Percentiles rank a stretch among this genome's conserved stretches.
Conservation (phyloP, 768 basidiomycete species). For the Serendipita sp. region DNA sequence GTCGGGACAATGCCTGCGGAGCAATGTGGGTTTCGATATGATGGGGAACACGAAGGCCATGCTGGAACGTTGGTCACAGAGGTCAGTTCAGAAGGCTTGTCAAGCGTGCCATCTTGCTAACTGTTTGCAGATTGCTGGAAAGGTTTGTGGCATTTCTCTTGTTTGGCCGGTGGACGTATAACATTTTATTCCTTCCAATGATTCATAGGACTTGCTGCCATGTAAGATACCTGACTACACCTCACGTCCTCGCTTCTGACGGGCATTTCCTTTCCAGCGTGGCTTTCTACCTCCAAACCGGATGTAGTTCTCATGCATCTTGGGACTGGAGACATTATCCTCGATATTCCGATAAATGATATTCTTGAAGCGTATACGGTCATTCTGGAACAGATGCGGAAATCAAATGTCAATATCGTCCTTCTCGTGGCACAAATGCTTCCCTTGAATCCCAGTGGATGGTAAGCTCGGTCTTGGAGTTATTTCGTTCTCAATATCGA, state of each 20-base stretch:
- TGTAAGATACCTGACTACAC: not conserved
- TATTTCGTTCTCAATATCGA: too few species aligned
- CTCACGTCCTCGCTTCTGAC: too few species aligned
- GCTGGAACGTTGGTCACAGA: not conserved
- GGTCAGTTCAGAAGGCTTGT: not conserved
- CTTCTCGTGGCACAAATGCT: not conserved
- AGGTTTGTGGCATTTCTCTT: not conserved
- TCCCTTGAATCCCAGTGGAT: not conserved
- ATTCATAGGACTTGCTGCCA: not conserved
- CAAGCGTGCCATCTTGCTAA: not conserved
- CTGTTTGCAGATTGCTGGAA: not conserved
- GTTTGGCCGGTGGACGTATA: too few species aligned
- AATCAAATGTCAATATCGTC: not conserved
- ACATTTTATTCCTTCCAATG: too few species aligned
- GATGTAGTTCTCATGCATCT: constrained; percentile 4
- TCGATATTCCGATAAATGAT: not conserved
- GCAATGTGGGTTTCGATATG: not conserved
- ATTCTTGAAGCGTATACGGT: not conserved
- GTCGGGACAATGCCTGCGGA: not conserved
- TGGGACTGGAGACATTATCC: not conserved
- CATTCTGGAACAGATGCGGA: not conserved
- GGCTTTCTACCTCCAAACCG: not conserved
- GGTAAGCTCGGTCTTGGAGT: too few species aligned
- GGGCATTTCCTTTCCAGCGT: not conserved
- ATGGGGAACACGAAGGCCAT: constrained; percentile 1